phyloP scores from a whole-genome alignment of 2,329 filamentous ascomycete species.

The Sclerotinia trifoliorum region DNA sequence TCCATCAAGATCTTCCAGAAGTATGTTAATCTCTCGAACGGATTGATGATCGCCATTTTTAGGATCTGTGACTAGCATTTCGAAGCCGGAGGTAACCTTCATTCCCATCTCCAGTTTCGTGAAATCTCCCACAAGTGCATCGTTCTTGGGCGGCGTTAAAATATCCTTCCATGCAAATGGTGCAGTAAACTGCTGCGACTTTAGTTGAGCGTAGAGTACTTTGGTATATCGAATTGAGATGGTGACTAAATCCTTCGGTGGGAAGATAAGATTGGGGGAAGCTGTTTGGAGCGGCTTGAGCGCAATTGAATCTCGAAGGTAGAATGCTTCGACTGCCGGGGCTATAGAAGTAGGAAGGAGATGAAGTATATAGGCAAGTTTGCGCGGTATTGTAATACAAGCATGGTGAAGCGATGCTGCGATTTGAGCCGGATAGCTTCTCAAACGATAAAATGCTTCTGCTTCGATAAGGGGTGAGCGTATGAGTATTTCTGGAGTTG shows the following conservation, averaged over 20 bases:
- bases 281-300: slow-evolving; percentile 65
- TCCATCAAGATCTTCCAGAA: slow-evolving; percentile 65
- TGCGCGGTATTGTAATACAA: slow-evolving; percentile 72
- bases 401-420: slow-evolving; percentile 73
- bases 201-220: slow-evolving; percentile 86
- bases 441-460: slow-evolving; percentile 86
- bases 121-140: slow-evolving; percentile 34
- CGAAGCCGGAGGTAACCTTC: slow-evolving; percentile 87
- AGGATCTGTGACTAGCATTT: slow-evolving; percentile 74
- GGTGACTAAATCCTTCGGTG: slow-evolving; percentile 75
- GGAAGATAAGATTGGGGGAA: slow-evolving; percentile 59
- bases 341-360: slow-evolving; percentile 73
- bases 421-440: slow-evolving; percentile 79
- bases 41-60: slow-evolving; percentile 65
- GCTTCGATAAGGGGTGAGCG: slow-evolving; percentile 74
- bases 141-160: slow-evolving; percentile 39
- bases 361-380: slow-evolving; percentile 76
- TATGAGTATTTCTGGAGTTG: slow-evolving; percentile 58
- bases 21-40: slow-evolving; percentile 71
- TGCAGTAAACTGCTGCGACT: slow-evolving; percentile 76
- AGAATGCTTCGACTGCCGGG: slow-evolving; percentile 86
- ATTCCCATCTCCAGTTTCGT: slow-evolving; percentile 67
- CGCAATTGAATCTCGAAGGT: slow-evolving; percentile 78
- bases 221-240: slow-evolving; percentile 81
- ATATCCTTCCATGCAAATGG: slow-evolving; percentile 52